Percentiles rank a stretch among this genome's conserved stretches.
These are phyloP conservation scores for Emericellopsis terricola DNA, from an alignment of 495 filamentous ascomycete genomes.

Conservation along the genomic window DNA sequence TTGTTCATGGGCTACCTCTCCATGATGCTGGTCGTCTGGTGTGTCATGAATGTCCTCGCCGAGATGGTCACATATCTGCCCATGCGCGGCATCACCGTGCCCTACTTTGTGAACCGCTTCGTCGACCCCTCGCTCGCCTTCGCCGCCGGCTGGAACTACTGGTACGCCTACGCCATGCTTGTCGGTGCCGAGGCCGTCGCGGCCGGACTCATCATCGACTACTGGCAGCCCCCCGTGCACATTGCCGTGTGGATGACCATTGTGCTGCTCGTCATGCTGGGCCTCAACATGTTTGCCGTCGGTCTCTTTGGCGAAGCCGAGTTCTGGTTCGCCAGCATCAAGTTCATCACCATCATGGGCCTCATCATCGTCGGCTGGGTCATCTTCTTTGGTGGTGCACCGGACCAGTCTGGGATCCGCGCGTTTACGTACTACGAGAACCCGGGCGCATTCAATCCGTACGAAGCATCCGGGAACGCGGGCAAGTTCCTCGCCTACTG, in stretches of 20 bases:
- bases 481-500: conserved; percentile 31
- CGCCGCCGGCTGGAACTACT: conserved; percentile 64
- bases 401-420: conserved; percentile 26
- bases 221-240: conserved; percentile 32
- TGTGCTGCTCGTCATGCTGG: conserved; percentile 22
- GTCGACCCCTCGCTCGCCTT: conserved; percentile 64
- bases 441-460: conserved; percentile 51
- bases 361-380: conserved; percentile 58
- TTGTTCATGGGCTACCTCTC: conserved; percentile 36
- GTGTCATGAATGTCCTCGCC: conserved; percentile 27
- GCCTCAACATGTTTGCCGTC: conserved; percentile 30
- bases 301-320: conserved; percentile 42
- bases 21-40: conserved; percentile 27
- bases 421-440: conserved; percentile 57
- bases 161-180: conserved; percentile 29
- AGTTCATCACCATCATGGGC: conserved; percentile 50
- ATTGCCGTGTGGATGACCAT: conserved; percentile 43
- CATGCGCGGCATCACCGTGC: conserved; percentile 30
- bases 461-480: conserved; percentile 27
- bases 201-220: conserved; percentile 33
- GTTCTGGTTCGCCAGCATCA: conserved; percentile 47
- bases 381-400: conserved; percentile 47
- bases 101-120: conserved; percentile 52
- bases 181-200: conserved; percentile 31
- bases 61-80: conserved; percentile 47